phyloP scores from a whole-genome alignment of 139 green algal species.

The Micromonas commoda region DNA sequence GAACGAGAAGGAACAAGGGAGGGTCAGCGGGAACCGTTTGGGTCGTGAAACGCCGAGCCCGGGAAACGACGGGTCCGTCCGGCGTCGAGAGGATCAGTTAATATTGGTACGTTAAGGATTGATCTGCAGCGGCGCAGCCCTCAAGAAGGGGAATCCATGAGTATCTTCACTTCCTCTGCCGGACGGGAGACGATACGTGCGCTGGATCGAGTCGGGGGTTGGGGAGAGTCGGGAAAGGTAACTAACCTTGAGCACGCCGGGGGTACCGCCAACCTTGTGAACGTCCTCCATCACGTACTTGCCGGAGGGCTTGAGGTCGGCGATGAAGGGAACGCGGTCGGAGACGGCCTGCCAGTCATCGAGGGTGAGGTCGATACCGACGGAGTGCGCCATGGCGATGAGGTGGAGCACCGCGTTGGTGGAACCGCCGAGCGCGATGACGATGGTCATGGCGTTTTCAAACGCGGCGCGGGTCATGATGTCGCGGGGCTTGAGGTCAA shows the following conservation, averaged over 20 bases:
- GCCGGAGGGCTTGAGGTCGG: slow-evolving; percentile 90
- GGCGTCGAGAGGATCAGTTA: background rate
- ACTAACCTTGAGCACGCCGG: slow-evolving; percentile 80
- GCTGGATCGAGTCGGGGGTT: no score
- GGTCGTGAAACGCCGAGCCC: no score
- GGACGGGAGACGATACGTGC: background rate
- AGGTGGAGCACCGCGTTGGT: slow-evolving; percentile 84
- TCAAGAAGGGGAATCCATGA: background rate
- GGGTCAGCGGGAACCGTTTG: background rate
- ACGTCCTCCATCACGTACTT: slow-evolving; percentile 99
- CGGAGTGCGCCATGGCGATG: slow-evolving; percentile 49
- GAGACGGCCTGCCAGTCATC: slow-evolving; percentile 92
- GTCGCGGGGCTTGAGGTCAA: slow-evolving; percentile 87
- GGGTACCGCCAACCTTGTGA: slow-evolving; percentile 91
- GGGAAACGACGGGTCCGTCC: background rate
- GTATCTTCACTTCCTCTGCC: background rate
- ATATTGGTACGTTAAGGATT: no score
- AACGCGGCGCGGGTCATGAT: slow-evolving; percentile 92
- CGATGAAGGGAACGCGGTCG: slow-evolving; percentile 87
- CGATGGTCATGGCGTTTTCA: slow-evolving; percentile 89
- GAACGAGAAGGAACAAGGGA: background rate
- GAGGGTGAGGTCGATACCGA: slow-evolving; percentile 71
- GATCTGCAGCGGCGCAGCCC: background rate
- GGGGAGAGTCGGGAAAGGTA: background rate
- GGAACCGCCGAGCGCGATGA: slow-evolving; percentile 88